Evolutionary conservation across 1,284 basidiomycete species (phyloP).

Genomic region (Rhodotorula sp.): DNA sequence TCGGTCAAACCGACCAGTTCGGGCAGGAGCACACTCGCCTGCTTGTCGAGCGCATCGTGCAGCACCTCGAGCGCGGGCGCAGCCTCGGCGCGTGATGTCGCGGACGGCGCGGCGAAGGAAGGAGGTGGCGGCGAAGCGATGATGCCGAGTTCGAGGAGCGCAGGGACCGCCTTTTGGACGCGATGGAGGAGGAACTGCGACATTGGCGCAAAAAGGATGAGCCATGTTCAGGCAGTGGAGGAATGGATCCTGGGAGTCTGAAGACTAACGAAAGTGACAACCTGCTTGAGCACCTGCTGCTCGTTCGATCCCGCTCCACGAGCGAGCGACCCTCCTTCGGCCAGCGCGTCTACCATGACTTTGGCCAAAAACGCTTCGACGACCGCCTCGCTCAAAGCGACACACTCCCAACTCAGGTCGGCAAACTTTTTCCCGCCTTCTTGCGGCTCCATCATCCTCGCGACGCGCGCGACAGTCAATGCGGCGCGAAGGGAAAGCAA

Average conservation of each 20-base stretch:
- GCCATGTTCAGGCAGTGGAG: background rate
- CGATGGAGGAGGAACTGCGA: slow-evolving; percentile 63
- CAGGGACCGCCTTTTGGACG: slow-evolving; percentile 58
- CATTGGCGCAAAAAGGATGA: background rate
- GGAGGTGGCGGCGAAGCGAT: slow-evolving; percentile 44
- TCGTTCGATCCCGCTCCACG: slow-evolving; percentile 42
- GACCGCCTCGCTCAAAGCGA: slow-evolving; percentile 62
- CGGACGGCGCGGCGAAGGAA: background rate
- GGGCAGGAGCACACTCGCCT: slow-evolving; percentile 61
- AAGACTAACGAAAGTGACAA: slow-evolving; percentile 59
- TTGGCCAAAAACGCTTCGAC: slow-evolving; percentile 65
- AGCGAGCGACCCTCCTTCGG: slow-evolving; percentile 45
- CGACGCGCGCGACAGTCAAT: slow-evolving; percentile 57
- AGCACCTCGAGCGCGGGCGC: slow-evolving; percentile 56
- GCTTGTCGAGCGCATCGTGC: slow-evolving; percentile 57
- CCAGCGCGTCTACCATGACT: slow-evolving; percentile 58
- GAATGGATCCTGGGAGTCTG: background rate
- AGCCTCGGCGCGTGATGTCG: slow-evolving; percentile 40
- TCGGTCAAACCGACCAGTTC: slow-evolving; percentile 69
- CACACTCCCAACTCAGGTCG: slow-evolving; percentile 49
- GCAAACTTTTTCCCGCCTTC: slow-evolving; percentile 45
- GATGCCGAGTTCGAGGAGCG: slow-evolving; percentile 61
- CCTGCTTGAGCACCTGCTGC: slow-evolving; percentile 50
- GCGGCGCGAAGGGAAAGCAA: slow-evolving; percentile 55
- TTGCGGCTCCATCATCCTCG: slow-evolving; percentile 40